phyloP scores from a whole-genome alignment of 352 stramenopile species.

The Plasmopara halstedii region DNA sequence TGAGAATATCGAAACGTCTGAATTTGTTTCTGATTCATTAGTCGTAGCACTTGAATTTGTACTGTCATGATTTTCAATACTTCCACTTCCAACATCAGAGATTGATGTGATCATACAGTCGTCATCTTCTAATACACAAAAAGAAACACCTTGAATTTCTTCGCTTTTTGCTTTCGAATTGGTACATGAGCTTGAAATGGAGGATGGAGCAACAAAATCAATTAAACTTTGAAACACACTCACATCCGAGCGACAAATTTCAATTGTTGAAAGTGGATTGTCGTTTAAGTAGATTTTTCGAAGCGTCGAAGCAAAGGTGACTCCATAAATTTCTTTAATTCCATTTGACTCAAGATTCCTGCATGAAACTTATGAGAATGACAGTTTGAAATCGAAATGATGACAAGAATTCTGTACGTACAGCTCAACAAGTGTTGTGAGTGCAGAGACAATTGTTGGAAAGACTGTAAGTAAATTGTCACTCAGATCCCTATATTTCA shows the following conservation, averaged over 20 bases:
- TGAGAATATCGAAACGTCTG: slow-evolving; percentile 29
- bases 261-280: slow-evolving; percentile 38
- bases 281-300: slow-evolving; percentile 32
- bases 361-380: slow-evolving; percentile 1
- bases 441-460: slow-evolving; percentile 31
- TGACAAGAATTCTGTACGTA: slow-evolving; percentile 18
- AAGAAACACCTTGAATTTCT: slow-evolving; percentile 25
- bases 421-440: slow-evolving; percentile 45
- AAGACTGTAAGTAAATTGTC: slow-evolving; percentile 45
- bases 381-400: not conserved
- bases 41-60: slow-evolving; percentile 10
- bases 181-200: slow-evolving; percentile 22
- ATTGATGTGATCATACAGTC: slow-evolving; percentile 13
- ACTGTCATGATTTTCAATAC: slow-evolving; percentile 14
- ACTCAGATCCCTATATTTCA: slow-evolving; percentile 40
- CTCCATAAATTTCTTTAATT: slow-evolving; percentile 36
- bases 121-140: slow-evolving; percentile 29
- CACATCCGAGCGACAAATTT: slow-evolving; percentile 41
- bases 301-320: slow-evolving; percentile 48
- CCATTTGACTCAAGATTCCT: slow-evolving; percentile 57
- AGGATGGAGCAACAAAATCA: slow-evolving; percentile 24
- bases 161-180: slow-evolving; percentile 16
- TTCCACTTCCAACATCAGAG: slow-evolving; percentile 5
- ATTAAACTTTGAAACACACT: slow-evolving; percentile 27
- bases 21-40: slow-evolving; percentile 5